Conservation (phyloP, 2,329 filamentous ascomycete genomes). For the Cytospora schulzeri region DNA sequence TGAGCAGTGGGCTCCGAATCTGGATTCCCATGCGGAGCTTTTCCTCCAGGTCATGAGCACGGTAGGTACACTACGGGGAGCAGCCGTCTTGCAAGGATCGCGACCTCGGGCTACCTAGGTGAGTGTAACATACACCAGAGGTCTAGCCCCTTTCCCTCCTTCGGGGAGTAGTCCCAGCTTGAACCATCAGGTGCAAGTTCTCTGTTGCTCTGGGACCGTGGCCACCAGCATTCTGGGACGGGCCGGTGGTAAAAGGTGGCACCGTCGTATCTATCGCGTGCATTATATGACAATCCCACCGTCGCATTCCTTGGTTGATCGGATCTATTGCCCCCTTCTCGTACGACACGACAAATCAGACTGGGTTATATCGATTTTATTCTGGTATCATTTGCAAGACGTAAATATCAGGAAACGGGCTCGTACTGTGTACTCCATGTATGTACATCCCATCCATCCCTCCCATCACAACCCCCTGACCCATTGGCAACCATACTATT, state of each 20-base stretch:
- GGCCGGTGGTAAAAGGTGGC: background rate
- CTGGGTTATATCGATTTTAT: background rate
- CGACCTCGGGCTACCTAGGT: too few species aligned
- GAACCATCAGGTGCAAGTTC: background rate
- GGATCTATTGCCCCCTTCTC: background rate
- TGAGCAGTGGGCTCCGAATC: background rate
- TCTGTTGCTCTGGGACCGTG: background rate
- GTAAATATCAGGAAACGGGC: background rate
- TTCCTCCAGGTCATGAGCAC: background rate
- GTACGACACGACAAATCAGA: slow-evolving; percentile 15
- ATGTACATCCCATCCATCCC: slow-evolving; percentile 2
- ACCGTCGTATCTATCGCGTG: background rate
- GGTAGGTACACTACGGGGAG: background rate
- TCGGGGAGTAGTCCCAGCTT: background rate
- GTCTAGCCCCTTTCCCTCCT: background rate
- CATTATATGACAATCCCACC: slow-evolving; percentile 10
- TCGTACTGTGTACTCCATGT: slow-evolving; percentile 17
- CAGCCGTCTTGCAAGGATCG: background rate
- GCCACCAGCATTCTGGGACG: background rate
- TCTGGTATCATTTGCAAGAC: slow-evolving; percentile 8
- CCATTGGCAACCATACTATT: background rate
- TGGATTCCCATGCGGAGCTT: background rate
- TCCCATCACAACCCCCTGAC: background rate
- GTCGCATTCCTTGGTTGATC: slow-evolving; percentile 3
- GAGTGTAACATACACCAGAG: background rate